Percentiles rank a stretch among this genome's conserved stretches.
These are phyloP conservation scores for Aspergillus ustus DNA, from an alignment of 2,329 filamentous ascomycete species.

Conservation along the genomic window DNA sequence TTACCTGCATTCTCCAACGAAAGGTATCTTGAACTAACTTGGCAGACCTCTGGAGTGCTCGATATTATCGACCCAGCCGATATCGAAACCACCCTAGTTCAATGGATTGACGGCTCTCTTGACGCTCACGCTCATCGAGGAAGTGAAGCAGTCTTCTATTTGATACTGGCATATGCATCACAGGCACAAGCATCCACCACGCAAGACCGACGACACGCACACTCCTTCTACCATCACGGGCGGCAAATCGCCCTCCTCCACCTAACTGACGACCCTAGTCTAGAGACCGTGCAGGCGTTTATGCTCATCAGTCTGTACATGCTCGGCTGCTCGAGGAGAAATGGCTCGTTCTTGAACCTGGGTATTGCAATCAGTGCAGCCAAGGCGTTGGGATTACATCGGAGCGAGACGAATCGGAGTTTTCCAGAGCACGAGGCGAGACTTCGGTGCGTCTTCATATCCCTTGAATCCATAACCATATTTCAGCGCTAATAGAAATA, in stretches of 20 bases:
- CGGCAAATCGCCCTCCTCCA: slow-evolving; percentile 6
- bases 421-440: neutral
- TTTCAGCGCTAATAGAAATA: neutral
- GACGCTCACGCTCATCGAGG: neutral
- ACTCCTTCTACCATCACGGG: slow-evolving; percentile 9
- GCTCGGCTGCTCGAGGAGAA: slow-evolving; percentile 5
- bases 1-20: too few species aligned
- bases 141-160: neutral
- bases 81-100: neutral
- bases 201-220: neutral
- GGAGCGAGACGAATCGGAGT: neutral
- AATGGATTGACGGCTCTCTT: neutral
- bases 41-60: neutral
- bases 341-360: neutral
- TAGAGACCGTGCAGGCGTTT: slow-evolving; percentile 8
- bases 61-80: neutral
- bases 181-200: neutral
- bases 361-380: neutral
- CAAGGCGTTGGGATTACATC: neutral
- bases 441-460: neutral
- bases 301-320: slow-evolving; percentile 8
- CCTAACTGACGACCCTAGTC: slow-evolving; percentile 6
- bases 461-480: neutral
- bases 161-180: neutral
- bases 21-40: neutral